A percentile compares a stretch with the other conserved stretches of the same genome.
Conservation (phyloP, 305 asterid genomes). For the Euphrasia arctica region DNA sequence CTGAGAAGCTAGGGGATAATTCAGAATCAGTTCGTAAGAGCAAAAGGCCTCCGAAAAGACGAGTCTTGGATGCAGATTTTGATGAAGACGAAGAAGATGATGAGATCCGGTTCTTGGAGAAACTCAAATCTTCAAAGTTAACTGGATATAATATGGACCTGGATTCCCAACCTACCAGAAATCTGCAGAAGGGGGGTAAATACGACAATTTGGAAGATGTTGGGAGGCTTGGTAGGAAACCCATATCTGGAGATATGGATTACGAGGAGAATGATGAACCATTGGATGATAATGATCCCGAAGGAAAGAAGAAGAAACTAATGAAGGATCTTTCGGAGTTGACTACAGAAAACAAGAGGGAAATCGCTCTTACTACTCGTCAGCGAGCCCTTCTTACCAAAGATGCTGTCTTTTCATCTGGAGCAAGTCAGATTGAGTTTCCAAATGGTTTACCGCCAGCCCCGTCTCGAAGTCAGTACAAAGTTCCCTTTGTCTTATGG, state of each 20-base stretch:
- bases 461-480: conserved; percentile 75
- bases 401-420: conserved; percentile 51
- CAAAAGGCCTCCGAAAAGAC: conserved; percentile 71
- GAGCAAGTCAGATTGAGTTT: conserved; percentile 66
- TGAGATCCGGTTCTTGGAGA: conserved; percentile 87
- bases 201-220: conserved; percentile 40
- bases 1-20: conserved; percentile 48
- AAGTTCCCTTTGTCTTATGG: conserved; percentile 16
- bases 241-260: conserved; percentile 60
- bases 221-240: conserved; percentile 41
- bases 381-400: conserved; percentile 89
- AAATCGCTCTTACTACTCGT: conserved; percentile 82
- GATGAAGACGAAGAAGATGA: conserved; percentile 79
- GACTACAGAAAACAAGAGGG: conserved; percentile 65
- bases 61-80: conserved; percentile 60
- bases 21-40: conserved; percentile 79
- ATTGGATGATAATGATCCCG: conserved; percentile 54
- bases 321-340: conserved; percentile 60
- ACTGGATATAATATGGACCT: conserved; percentile 45
- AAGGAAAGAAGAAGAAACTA: conserved; percentile 53
- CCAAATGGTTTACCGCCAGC: conserved; percentile 94
- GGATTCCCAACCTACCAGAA: conserved; percentile 49
- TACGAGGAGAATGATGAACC: conserved; percentile 59
- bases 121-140: conserved; percentile 63
- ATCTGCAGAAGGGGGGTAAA: conserved; percentile 45